Base-by-base conservation (phyloP, 2,329 filamentous ascomycete genomes). In the Hirsutella rhossiliensis region DNA sequence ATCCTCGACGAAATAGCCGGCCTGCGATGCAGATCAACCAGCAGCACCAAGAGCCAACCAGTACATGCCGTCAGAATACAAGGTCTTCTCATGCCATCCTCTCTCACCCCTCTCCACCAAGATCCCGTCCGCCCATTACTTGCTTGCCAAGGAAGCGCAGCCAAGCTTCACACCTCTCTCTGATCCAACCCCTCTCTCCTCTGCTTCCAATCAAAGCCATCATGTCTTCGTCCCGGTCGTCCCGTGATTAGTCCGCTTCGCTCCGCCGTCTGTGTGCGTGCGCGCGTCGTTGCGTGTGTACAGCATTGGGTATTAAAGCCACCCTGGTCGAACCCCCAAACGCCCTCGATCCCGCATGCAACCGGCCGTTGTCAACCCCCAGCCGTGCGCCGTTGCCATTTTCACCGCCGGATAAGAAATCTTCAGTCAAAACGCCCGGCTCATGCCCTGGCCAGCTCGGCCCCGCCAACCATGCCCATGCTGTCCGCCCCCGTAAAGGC, bases 401-500 rank as follows among this genome's bases (percentile, higher is more conserved):
- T 11, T 37, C n/a, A 17, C 34, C 8, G 36, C 36, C 19, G 3
- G 9, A 13, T 13, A 23, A 28, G 19, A 27, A 37, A 18, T n/a
- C 34, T n/a, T 18, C 9, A 32, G 11, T 11, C 9, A 3, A 11
- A 37, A 37, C 15, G 34, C 34, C 34, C 5, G 18, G 34, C 32
- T 36, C 44, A 40, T 5, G 46, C 51, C n/a, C 51, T 44, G 11
- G 52, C 44, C 30, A 64, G 50, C 19, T 61, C 64, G 27, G 56
- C 42, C 15, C 51, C 59, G 19, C 52, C 48, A 42, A 59, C 63
- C 48, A 67, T 52, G 28, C 50, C 53, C 43, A 65, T 58, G 23
- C 55, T 57, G 29, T 67, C 62, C 23, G 57, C 48, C 32, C 59
- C 59, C 12, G 63, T 53, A 46, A 71, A 73, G 11, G 67, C 65